A percentile compares a stretch with the other conserved stretches of the same genome.
Conservation (phyloP, 257 asterid genomes). For the Asclepias syriaca region DNA sequence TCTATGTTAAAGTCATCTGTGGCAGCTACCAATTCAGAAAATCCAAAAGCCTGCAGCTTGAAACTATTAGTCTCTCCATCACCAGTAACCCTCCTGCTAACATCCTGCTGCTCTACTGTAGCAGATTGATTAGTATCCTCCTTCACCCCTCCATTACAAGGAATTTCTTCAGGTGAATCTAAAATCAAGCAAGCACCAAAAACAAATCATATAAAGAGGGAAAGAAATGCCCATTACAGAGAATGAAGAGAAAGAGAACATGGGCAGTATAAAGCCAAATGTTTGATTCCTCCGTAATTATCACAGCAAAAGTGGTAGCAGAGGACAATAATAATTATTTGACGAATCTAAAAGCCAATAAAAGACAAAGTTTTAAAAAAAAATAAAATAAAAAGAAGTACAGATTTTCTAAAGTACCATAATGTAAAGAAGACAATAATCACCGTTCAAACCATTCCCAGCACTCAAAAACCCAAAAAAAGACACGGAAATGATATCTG, state of each 20-base stretch:
- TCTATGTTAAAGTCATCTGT: conserved; percentile 52
- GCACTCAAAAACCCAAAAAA: conserved; percentile 16
- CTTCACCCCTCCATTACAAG: conserved; percentile 24
- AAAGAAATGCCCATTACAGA: conserved; percentile 1
- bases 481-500: conserved; percentile 12
- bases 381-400: background rate
- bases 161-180: conserved; percentile 32
- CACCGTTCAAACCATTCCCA: conserved; percentile 11
- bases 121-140: conserved; percentile 37
- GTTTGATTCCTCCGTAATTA: conserved; percentile 11
- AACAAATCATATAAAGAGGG: conserved; percentile 1
- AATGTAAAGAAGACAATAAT: conserved; percentile 5
- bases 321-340: conserved; percentile 18
- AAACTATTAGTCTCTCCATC: conserved; percentile 19
- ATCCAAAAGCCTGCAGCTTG: conserved; percentile 28
- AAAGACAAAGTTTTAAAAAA: conserved; percentile 11
- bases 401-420: background rate
- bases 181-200: conserved; percentile 12
- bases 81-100: conserved; percentile 9
- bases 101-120: conserved; percentile 15
- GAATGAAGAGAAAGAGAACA: conserved; percentile 6
- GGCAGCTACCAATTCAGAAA: conserved; percentile 36
- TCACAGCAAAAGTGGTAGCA: background rate
- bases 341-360: conserved; percentile 12
- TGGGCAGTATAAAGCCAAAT: background rate